These are phyloP conservation scores for Tephrocybe sp. DNA, from an alignment of 768 basidiomycete genomes.

Conservation along the genomic window DNA sequence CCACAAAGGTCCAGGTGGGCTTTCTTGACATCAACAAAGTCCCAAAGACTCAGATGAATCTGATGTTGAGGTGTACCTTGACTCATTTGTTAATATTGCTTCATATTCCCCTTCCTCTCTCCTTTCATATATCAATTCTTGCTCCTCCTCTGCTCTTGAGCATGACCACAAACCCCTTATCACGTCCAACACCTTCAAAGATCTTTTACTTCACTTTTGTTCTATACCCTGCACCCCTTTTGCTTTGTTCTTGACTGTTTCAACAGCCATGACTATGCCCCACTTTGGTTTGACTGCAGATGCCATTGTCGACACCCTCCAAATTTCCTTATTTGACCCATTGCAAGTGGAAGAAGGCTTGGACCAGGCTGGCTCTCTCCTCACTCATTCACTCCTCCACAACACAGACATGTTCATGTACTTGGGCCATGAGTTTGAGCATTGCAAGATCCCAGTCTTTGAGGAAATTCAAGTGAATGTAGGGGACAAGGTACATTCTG, in stretches of 20 bases:
- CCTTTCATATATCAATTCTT: not conserved
- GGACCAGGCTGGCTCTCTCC: not conserved
- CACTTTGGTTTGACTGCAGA: no score
- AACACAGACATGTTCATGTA: not conserved
- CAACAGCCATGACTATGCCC: no score
- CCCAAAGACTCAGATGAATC: conserved; percentile 16
- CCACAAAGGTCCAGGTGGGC: conserved; percentile 31
- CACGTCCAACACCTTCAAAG: no score
- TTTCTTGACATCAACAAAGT: conserved; percentile 25
- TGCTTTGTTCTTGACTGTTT: no score
- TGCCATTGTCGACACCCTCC: no score
- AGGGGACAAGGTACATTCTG: not conserved
- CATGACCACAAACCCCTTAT: no score
- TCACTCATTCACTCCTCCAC: not conserved
- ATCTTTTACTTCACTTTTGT: no score
- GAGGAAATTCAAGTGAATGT: not conserved
- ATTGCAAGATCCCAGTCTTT: not conserved
- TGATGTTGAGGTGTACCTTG: conserved; percentile 26
- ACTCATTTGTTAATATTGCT: no score
- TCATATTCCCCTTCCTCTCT: not conserved
- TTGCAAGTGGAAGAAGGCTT: not conserved
- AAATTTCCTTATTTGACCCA: no score
- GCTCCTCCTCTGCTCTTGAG: no score
- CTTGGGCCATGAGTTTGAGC: conserved; percentile 3
- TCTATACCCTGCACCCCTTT: no score